Evolutionary conservation across 768 basidiomycete genomes (phyloP).

Genomic region (Leccinum subtestaceum): DNA sequence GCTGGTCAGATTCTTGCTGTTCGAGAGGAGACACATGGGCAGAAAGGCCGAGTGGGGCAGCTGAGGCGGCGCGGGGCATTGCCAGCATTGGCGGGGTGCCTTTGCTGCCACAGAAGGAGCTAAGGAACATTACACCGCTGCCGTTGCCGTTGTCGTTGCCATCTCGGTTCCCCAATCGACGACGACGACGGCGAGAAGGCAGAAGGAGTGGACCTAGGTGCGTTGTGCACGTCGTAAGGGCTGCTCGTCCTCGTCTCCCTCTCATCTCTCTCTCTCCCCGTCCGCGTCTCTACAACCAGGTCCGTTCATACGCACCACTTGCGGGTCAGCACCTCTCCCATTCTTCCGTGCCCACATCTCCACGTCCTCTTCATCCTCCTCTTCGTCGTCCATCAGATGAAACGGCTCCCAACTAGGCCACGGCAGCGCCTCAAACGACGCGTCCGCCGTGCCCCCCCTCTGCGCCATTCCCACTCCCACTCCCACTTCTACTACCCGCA

Average conservation of each 20-base stretch:
- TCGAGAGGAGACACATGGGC: slow-evolving; percentile 28
- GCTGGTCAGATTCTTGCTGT: slow-evolving; percentile 28
- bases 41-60: slow-evolving; percentile 22
- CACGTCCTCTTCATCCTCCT: slow-evolving; percentile 1
- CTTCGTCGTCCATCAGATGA: too few relatives aligned
- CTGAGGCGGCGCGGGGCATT: slow-evolving; percentile 12
- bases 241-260: slow-evolving; percentile 16
- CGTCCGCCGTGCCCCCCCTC: too few relatives aligned
- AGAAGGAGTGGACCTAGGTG: neutral
- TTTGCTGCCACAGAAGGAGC: slow-evolving; percentile 26
- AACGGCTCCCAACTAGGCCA: too few relatives aligned
- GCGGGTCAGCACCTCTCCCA: too few relatives aligned
- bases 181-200: neutral
- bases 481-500: too few relatives aligned
- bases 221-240: neutral
- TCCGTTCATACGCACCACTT: too few relatives aligned
- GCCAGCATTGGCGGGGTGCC: slow-evolving; percentile 28
- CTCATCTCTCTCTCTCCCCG: slow-evolving; percentile 12
- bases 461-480: too few relatives aligned
- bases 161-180: too few relatives aligned
- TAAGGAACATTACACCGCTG: slow-evolving; percentile 11
- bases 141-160: too few relatives aligned
- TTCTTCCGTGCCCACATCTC: too few relatives aligned
- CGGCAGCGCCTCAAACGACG: too few relatives aligned
- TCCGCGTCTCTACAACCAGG: slow-evolving; percentile 7